Evolutionary conservation across 169 alveolate species (phyloP), one percentile per base, ranked within the genome.

Genomic region (Neospora caninum): DNA sequence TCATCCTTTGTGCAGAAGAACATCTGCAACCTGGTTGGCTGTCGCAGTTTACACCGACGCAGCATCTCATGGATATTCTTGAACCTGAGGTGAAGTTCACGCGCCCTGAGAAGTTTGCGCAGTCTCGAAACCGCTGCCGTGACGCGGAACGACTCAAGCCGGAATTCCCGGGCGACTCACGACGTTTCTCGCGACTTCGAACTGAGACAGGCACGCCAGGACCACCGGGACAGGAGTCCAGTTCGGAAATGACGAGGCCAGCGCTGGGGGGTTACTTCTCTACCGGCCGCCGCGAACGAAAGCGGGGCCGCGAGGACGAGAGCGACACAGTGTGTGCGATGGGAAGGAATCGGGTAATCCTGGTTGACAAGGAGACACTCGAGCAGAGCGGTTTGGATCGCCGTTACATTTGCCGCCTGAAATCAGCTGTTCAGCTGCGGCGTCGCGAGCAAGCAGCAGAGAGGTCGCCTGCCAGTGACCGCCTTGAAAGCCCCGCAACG

Each of bases 41-140:
- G 22, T 78, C 86, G 42, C 86, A 78, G 86, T 78, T 78, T n/a
- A 78, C 45, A 36, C 42, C 86, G 18, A 78, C 20, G 0, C 86
- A 78, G n/a, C 27, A 25, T 10, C 86, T 78, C 31, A 2, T 25
- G 45, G 86, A 78, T n/a, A 78, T 20, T n/a, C 42, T 78, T 16
- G 86, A 78, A n/a, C 86, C 86, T 16, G 89, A 82, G 64, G 89
- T 82, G 89, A 29, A 4, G 38, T 43, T 82, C 41, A 82, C 89
- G 38, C 89, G 89, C 18, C 89, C 89, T 6, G 86, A 78, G 42
- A 78, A 38, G 45, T 16, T 6, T 64, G 34, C 73, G 25, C 73
- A 64, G n/a, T 64, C 31, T 29, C 4, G 22, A 49, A 13, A 49
- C 58, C 22, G 58, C 13, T 49, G 13, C 13, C 58, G 58, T 13